A percentile compares a stretch with the other conserved stretches of the same genome.
Evolutionary conservation across 148 eudicot species (phyloP).

Genomic region (Heliamphora exappendiculata): DNA sequence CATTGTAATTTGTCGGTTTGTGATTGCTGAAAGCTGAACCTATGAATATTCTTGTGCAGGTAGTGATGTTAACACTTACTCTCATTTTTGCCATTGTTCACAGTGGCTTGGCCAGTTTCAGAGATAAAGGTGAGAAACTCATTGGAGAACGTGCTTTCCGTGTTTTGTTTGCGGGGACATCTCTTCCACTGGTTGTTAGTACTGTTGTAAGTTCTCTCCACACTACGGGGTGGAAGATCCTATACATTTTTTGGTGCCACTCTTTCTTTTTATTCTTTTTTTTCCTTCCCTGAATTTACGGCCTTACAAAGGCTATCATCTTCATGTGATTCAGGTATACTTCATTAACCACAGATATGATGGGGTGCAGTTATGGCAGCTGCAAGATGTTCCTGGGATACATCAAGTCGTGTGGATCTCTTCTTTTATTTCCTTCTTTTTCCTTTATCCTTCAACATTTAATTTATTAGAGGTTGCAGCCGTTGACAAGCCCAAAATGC

Average conservation of each 20-base stretch:
- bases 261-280: neutral
- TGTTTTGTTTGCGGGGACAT: slow-evolving; percentile 82
- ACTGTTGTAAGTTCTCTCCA: slow-evolving; percentile 63
- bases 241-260: neutral
- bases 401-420: slow-evolving; percentile 76
- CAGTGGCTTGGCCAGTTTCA: slow-evolving; percentile 90
- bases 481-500: slow-evolving; percentile 96
- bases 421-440: slow-evolving; percentile 72
- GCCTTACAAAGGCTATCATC: neutral
- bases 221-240: neutral
- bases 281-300: neutral
- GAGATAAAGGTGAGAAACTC: slow-evolving; percentile 77
- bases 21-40: neutral
- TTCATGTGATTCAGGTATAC: slow-evolving; percentile 58
- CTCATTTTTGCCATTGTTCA: slow-evolving; percentile 80
- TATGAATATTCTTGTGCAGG: slow-evolving; percentile 41
- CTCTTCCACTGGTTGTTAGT: slow-evolving; percentile 91
- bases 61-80: slow-evolving; percentile 66
- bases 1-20: neutral
- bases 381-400: slow-evolving; percentile 62
- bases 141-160: slow-evolving; percentile 96
- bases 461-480: slow-evolving; percentile 97
- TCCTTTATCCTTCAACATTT: slow-evolving; percentile 94
- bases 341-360: slow-evolving; percentile 96
- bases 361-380: slow-evolving; percentile 94